Conservation (phyloP, 2,329 filamentous ascomycete genomes). For the Thelonectria blattea region DNA sequence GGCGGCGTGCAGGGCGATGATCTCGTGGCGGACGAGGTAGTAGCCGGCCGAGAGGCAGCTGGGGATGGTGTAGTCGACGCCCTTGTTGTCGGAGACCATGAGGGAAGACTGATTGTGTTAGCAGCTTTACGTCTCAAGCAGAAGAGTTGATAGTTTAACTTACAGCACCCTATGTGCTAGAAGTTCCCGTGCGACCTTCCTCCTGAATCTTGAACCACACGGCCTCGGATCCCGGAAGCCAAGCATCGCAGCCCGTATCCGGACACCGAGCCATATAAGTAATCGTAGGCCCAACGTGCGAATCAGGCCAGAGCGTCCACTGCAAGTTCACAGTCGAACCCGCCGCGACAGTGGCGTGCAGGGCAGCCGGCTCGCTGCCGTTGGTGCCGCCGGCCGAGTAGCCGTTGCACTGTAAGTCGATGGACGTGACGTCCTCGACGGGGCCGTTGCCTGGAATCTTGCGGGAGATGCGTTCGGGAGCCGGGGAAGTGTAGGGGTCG, state of each 20-base stretch:
- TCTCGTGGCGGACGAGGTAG: conserved; percentile 65
- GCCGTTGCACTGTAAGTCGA: conserved; percentile 63
- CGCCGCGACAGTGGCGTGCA: conserved; percentile 60
- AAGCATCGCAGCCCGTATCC: conserved; percentile 56
- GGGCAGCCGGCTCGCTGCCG: conserved; percentile 57
- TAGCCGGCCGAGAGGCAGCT: conserved; percentile 57
- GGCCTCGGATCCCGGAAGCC: conserved; percentile 52
- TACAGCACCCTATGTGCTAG: conserved; percentile 54
- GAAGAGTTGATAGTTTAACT: conserved; percentile 14
- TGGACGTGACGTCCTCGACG: conserved; percentile 57
- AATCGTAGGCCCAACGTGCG: conserved; percentile 59
- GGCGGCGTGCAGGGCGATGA: conserved; percentile 59
- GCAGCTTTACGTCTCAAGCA: background rate
- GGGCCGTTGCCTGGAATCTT: conserved; percentile 64
- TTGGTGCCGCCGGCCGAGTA: conserved; percentile 54
- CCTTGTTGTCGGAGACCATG: conserved; percentile 52
- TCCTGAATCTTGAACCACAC: conserved; percentile 65
- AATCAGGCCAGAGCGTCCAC: conserved; percentile 61
- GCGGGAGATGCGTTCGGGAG: conserved; percentile 61
- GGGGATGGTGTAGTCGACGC: conserved; percentile 60
- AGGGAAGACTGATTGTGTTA: conserved; percentile 44
- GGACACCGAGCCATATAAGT: conserved; percentile 68
- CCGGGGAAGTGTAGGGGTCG: conserved; percentile 52
- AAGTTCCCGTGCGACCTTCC: conserved; percentile 55
- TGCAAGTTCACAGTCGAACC: conserved; percentile 59